Evolutionary conservation across 176 grass and related monocot species (phyloP), one percentile per base, ranked within the genome.

Genomic region (Pharus latifolius): DNA sequence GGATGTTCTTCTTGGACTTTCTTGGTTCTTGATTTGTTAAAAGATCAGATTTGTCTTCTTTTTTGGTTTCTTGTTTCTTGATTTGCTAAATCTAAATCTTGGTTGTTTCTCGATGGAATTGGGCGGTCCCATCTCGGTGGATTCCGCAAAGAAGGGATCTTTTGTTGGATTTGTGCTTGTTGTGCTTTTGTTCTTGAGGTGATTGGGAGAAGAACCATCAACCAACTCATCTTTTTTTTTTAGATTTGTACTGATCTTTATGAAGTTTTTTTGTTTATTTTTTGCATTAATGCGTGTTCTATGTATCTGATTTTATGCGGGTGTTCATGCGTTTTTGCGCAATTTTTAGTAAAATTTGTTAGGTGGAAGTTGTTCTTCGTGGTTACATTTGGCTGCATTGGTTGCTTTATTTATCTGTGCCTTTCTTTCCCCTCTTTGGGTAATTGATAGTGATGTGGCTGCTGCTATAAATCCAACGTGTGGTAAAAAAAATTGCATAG

Each of bases 241-340:
- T 51, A 30, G 42, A 22, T 15, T 72, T 23, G 27, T 63, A 63
- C 41, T 23, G 32, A 43, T 65, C 68, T 32, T 45, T n/a, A 11
- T 32, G 20, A 17, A 31, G 26, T 37, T 75, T 37, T 41, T 24
- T 33, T 55, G 51, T 54, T 8, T 45, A 37, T 57, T 10, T 60
- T 22, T 1, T 31, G 54, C 40, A 29, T 59, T 65, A 10, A 59
- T 49, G 45, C 16, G 67, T 12, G 30, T 31, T 66, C 41, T 72
- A 72, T 23, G 24, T 63, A 48, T 76, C 33, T 34, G 78, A 82
- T 90, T 77, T 85, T 69, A 7, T 67, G 69, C 20, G 47, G 37
- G 26, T 18, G 12, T 42, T 17, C 32, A 17, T 65, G 41, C 17
- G 37, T 42, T 51, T 69, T 11, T 2, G 50, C 32, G 33, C 61